Base-by-base conservation (phyloP, 75 land plant genomes). In the Picea sitchensis region DNA sequence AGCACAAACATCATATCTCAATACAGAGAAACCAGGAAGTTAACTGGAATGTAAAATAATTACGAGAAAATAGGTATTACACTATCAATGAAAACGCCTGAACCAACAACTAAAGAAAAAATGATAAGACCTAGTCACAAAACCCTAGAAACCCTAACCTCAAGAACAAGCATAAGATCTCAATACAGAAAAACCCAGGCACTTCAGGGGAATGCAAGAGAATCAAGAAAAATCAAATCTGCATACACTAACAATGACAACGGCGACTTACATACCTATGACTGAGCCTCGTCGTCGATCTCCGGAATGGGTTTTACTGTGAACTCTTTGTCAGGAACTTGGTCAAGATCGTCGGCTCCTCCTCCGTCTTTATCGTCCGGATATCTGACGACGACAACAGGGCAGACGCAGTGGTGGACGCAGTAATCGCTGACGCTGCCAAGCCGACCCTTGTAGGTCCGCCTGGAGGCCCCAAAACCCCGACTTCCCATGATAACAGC, bases 391-490 rank as follows among this genome's bases (percentile, higher is more conserved):
- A 93, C 96, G 0, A 93, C 96, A 17, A 93, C 96, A 11, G 94
- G 92, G 59, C 94, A 91, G 9, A 92, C 87, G 62, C 96, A 92
- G 73, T 92, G 95, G 44, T 92, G 95, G 13, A 92, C 94, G 64
- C 94, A 90, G 76, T 92, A 92, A 63, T 92, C 95, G 56, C 95
- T 93, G 20, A 93, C 93, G 76, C 90, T 92, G 1, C 96, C 96
- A 2, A 94, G 86, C 51, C 92, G 81, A 9, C 95, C 92, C 82
- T 87, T 90, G 57, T 79, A 83, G 11, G 64, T 75, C 80, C 92
- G 74, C 80, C 78, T 92, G 23, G 88, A 72, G 0, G 96, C 92
- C 0, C 96, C 96, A 76, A 94, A 86, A 0, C 96, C 96, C 21
- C 94, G 81, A 82, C 92, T 92, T 12, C 96, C 96, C 92, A 93